phyloP scores from a whole-genome alignment of 805 yeast species.

The Pichia nanzhaoensis region DNA sequence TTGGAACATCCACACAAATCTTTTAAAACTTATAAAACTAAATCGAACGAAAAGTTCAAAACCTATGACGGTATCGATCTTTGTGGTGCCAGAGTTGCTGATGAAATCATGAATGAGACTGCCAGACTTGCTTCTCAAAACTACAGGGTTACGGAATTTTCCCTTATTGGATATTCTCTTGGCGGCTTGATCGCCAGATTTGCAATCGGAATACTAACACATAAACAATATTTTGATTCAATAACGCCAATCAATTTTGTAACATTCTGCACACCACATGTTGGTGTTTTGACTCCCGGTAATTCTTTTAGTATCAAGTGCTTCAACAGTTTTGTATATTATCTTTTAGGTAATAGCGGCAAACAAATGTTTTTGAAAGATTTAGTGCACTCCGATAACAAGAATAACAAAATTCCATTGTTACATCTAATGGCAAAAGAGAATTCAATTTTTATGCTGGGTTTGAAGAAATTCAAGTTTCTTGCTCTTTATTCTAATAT shows the following conservation, averaged over 20 bases:
- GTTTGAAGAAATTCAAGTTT: constrained; percentile 45
- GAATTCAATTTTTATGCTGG: constrained; percentile 51
- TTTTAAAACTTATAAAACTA: constrained; percentile 41
- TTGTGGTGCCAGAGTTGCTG: constrained; percentile 69
- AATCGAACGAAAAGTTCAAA: constrained; percentile 60
- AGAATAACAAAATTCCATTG: constrained; percentile 36
- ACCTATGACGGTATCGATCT: constrained; percentile 86
- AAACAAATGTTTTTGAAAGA: constrained; percentile 65
- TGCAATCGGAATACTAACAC: constrained; percentile 64
- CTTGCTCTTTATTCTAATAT: constrained; percentile 66
- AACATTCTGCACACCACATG: constrained; percentile 65
- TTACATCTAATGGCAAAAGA: constrained; percentile 60
- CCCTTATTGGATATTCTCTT: constrained; percentile 79
- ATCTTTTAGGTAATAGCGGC: constrained; percentile 64
- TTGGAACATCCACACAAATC: constrained; percentile 22
- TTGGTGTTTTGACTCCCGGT: constrained; percentile 61
- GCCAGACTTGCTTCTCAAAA: constrained; percentile 8
- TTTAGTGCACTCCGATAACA: constrained; percentile 6
- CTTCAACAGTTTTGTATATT: constrained; percentile 61
- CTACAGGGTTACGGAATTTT: constrained; percentile 52
- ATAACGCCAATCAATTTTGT: constrained; percentile 55
- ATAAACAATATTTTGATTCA: constrained; percentile 43
- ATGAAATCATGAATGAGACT: constrained; percentile 49
- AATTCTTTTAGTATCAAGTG: constrained; percentile 39
- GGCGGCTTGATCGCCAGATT: constrained; percentile 84